Evolutionary conservation across 257 asterid genomes (phyloP), one percentile per base, ranked within the genome.

Genomic region (Sherardia arvensis): DNA sequence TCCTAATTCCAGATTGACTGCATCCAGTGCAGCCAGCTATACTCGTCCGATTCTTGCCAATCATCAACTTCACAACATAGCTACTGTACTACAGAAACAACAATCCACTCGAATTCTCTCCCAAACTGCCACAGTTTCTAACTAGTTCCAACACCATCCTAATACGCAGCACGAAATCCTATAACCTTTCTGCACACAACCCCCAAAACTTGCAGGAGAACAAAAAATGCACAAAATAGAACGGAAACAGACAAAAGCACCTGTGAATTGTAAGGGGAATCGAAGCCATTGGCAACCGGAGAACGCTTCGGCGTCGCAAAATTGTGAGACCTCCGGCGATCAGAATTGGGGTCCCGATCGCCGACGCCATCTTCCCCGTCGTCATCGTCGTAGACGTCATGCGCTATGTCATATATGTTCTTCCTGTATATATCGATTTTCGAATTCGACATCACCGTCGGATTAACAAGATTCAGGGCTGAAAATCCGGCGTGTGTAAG

Each of bases 361-460:
- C 79, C 91, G 51, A 86, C 87, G 0, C 85, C 80, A 6, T 73
- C 80, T 15, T 77, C 88, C 38, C 85, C 88, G 17, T 83, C 88
- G 17, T 83, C 79, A 2, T 73, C 78, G 27, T 77, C 88, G 72
- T 90, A 95, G 25, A 93, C 95, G 61, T 84, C 99, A 27, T 83
- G 85, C 40, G 95, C 92, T 65, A 93, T 90, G 76, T 88, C 86
- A 74, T 85, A 85, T 83, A 93, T 67, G 67, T 87, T 90, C 61
- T 93, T 94, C 85, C 90, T 90, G 30, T 84, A 83, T 82, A 74
- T 87, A 38, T 95, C 97, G 38, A 93, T 91, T 69, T n/a, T n/a
- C n/a, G 99, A 87, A 75, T 80, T 87, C 99, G 95, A 93, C 99
- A 93, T 93, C 78, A 14, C 27, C 56, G 54, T 17, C 11, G 21